Percentiles rank a stretch among this genome's conserved stretches.
Evolutionary conservation across 441 rosid genomes (phyloP).

Genomic region (Omphalea diandra): DNA sequence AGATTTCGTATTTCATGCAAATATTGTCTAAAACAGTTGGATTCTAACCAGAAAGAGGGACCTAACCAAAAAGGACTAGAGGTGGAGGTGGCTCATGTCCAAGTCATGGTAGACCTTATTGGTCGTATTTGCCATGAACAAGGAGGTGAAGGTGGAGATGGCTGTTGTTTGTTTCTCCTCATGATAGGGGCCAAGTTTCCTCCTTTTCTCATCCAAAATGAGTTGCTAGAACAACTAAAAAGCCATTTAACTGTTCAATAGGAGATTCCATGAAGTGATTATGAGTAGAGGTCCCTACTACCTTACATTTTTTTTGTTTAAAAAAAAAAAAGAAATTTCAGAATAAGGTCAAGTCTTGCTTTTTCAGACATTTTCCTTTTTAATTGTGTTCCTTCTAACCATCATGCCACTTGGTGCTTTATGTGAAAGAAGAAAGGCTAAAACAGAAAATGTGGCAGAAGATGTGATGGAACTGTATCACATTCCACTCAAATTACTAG

Average conservation of each 20-base stretch:
- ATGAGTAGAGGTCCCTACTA: too few species aligned
- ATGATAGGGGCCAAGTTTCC: slow-evolving; percentile 20
- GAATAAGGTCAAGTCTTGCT: slow-evolving; percentile 15
- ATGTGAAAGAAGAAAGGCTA: too few species aligned
- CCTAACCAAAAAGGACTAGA: too few species aligned
- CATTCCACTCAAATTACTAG: too few species aligned
- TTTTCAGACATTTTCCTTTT: slow-evolving; percentile 14
- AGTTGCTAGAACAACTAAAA: slow-evolving; percentile 22
- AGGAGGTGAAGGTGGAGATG: slow-evolving; percentile 13
- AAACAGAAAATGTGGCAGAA: too few species aligned
- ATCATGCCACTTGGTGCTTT: too few species aligned
- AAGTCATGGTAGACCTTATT: slow-evolving; percentile 25
- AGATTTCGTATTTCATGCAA: too few species aligned
- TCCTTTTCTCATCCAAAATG: neutral
- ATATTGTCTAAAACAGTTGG: too few species aligned
- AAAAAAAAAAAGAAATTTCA: too few species aligned
- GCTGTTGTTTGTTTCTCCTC: slow-evolving; percentile 15
- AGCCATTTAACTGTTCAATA: slow-evolving; percentile 27
- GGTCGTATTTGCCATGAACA: slow-evolving; percentile 19
- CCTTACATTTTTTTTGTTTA: too few species aligned
- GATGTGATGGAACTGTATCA: too few species aligned
- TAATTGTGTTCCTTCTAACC: neutral
- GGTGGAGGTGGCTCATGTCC: neutral
- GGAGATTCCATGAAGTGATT: slow-evolving; percentile 14
- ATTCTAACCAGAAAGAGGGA: too few species aligned